Conservation (phyloP, 129 eudicot genomes). For the Heracleum sosnowskyi region DNA sequence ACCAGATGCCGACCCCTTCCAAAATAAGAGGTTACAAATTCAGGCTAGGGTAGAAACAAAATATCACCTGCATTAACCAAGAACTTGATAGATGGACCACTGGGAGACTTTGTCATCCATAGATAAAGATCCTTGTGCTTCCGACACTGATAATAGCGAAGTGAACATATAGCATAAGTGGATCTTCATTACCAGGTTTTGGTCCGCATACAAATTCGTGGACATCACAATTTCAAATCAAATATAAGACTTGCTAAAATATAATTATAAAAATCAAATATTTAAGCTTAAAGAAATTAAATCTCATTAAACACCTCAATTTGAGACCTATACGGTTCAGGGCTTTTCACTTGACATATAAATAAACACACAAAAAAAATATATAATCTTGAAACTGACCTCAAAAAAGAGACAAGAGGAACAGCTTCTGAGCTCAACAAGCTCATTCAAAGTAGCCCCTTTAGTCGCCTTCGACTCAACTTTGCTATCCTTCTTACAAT, state of each 20-base stretch:
- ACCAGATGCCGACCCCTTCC: not conserved
- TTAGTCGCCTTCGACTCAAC: slow-evolving; percentile 83
- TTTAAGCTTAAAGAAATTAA: not conserved
- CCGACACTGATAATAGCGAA: slow-evolving; percentile 52
- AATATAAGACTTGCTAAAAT: not conserved
- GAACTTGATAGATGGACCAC: slow-evolving; percentile 91
- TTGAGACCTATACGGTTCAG: no score
- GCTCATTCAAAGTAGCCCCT: slow-evolving; percentile 83
- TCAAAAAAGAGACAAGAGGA: slow-evolving; percentile 88
- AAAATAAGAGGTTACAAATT: not conserved
- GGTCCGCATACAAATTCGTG: not conserved
- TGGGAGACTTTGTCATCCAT: slow-evolving; percentile 98
- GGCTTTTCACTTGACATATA: not conserved
- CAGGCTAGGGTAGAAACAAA: not conserved
- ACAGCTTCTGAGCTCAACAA: slow-evolving; percentile 85
- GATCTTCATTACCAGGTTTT: not conserved
- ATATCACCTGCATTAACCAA: slow-evolving; percentile 80
- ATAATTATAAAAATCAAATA: not conserved
- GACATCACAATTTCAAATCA: not conserved
- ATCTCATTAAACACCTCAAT: no score
- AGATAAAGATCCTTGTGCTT: slow-evolving; percentile 88
- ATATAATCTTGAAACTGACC: slow-evolving; percentile 19
- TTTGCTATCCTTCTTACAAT: slow-evolving; percentile 82
- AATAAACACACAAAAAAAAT: not conserved
- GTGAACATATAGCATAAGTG: not conserved